Conservation (phyloP, 257 asterid genomes). For the Solanum sitiens region DNA sequence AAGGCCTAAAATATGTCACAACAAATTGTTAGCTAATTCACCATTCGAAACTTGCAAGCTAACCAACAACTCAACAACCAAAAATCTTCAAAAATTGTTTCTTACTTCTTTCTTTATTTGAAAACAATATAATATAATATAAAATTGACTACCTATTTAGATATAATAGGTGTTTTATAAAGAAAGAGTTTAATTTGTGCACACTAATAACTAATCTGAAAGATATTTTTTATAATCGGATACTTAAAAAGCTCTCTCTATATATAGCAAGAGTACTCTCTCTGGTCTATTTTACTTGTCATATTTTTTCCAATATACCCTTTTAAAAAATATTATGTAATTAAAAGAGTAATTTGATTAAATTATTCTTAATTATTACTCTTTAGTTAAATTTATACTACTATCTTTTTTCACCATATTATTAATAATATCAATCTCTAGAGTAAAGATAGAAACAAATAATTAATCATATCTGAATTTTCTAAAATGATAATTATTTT, state of each 20-base stretch:
- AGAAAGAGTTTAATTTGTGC: neutral
- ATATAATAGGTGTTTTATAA: neutral
- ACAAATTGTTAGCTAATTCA: neutral
- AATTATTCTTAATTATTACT: no score
- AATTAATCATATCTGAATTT: no score
- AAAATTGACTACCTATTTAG: neutral
- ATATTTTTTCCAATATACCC: rapidly evolving
- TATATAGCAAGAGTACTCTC: neutral
- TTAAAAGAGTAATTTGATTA: neutral
- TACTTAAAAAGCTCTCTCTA: neutral
- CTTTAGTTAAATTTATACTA: no score
- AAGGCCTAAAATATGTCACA: neutral
- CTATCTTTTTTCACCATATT: neutral
- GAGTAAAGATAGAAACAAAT: neutral
- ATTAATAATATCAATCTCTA: neutral
- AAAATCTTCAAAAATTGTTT: neutral
- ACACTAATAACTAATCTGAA: neutral
- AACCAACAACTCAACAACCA: neutral
- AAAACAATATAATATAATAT: neutral
- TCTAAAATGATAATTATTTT: no score
- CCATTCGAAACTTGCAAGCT: neutral
- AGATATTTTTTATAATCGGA: no score
- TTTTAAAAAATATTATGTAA: no score
- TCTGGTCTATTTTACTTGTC: no score
- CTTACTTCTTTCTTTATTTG: neutral